Base-by-base conservation (phyloP, 192 early-diverging fungal genomes). In the Rhizophlyctis rosea region DNA sequence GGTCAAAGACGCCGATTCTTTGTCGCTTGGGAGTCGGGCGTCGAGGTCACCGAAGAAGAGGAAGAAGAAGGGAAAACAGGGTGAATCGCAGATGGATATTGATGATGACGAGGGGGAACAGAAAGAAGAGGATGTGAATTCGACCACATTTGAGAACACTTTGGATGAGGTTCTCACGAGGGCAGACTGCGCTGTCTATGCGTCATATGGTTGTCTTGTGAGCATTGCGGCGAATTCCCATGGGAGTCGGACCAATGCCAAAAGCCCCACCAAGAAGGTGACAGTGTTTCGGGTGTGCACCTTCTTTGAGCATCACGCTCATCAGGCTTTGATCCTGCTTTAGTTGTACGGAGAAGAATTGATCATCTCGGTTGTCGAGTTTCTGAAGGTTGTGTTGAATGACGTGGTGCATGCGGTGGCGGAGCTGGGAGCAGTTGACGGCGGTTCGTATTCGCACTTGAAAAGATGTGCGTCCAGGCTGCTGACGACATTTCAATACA, bases 1-100 rank as follows among this genome's bases (percentile, higher is more conserved):
- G 44, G 50, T 57, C n/a, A 65, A 65, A 25, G 63, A 65, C 47
- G 53, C 25, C 0, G 44, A 47, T 32, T 1, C 44, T n/a, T 44
- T 25, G 18, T 18, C n/a, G 5, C 24, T 5, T 3, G 13, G n/a
- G 23, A 24, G 21, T 13, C 54, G 36, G 27, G 34, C 0, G n/a
- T 13, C 16, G 3, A 13, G 54, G 5, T 27, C 54, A 30, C 61
- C 61, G 3, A 63, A 52, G 39, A 57, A 57, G 29, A 7, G 9
- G 39, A 44, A 44, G 39, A 44, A 56, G 48, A 57, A n/a, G 25
- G 14, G 23, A 4, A 54, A 65, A 65, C 27, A 1, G 23, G 34
- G 21, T n/a, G 44, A 65, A 5, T 34, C 9, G 14, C 13, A 23
- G 3, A 9, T 24, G 13, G 29, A 47, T 35, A 16, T 33, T 16